Base-by-base conservation (phyloP, 2,329 filamentous ascomycete species). In the Pseudogymnoascus sp. region DNA sequence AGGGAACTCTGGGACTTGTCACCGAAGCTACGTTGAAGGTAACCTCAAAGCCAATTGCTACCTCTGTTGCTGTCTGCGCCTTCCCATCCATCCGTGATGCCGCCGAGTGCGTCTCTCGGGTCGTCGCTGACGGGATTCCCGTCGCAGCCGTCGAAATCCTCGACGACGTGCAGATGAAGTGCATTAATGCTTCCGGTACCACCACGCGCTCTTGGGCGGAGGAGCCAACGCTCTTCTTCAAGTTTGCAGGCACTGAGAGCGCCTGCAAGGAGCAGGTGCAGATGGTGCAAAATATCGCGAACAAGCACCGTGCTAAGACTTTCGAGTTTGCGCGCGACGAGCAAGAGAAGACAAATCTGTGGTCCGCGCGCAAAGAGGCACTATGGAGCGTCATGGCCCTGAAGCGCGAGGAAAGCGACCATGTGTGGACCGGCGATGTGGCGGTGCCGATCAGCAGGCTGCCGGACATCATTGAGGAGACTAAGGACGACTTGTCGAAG, bases 111-210 rank as follows among this genome's bases (percentile, higher is more conserved):
- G 92, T 95, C 1, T 86, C 87, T 68, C 82, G 82, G 62, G 91
- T 96, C 10, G 92, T 97, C 4, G 85, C 85, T 50, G 83, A 88
- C 62, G 92, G 91, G 26, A 84, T 96, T 10, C 90, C 90, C 31
- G 87, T 97, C 44, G 92, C 93, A 0, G 93, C 93, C n/a, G 86
- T 97, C 47, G 93, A 97, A 77, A 89, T 97, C 64, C 80, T 97
- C 29, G 93, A 97, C 76, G 92, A 96, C 72, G 88, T 92, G 64
- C 92, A 96, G 78, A 97, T 97, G 84, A 79, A 77, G 69, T 83
- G 81, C 72, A 85, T 87, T 76, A 86, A 87, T 76, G 78, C 82
- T 29, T 84, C 86, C 0, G 87, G 87, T 26, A 81, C 79, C 72
- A 92, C 89, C 1, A 79, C 80, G 37, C 84, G 86, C 65, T 76